Conservation (phyloP, 1,284 basidiomycete species). For the Cryptococcus depauperatus region DNA sequence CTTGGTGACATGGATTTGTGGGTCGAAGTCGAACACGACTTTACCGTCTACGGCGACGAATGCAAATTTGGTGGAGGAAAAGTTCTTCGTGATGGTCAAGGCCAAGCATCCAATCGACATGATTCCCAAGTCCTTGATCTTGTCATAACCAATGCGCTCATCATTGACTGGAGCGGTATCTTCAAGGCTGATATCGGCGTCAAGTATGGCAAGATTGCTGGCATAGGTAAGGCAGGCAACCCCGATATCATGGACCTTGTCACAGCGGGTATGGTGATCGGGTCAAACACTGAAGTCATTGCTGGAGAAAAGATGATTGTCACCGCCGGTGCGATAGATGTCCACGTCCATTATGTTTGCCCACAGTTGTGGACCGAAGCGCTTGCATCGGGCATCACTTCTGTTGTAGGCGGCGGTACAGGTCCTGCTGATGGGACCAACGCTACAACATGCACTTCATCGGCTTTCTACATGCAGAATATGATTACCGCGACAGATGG, state of each 20-base stretch:
- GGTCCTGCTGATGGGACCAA: constrained; percentile 84
- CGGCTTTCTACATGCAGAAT: constrained; percentile 72
- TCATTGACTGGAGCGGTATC: constrained; percentile 92
- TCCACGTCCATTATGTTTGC: constrained; percentile 88
- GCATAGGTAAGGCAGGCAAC: constrained; percentile 95
- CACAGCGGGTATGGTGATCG: constrained; percentile 65
- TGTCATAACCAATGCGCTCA: constrained; percentile 88
- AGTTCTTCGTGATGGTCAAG: constrained; percentile 92
- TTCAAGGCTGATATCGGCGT: constrained; percentile 99
- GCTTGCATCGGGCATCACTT: constrained; percentile 60
- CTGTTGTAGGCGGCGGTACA: constrained; percentile 85
- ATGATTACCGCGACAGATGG: constrained; percentile 86
- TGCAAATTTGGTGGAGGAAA: constrained; percentile 97
- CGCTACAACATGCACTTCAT: constrained; percentile 92
- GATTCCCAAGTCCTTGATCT: constrained; percentile 71
- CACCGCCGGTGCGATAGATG: constrained; percentile 89
- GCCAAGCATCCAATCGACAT: constrained; percentile 71
- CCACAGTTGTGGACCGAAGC: constrained; percentile 69
- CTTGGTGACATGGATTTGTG: constrained; percentile 86
- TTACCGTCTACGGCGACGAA: constrained; percentile 68
- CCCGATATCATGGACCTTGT: constrained; percentile 87
- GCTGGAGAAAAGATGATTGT: constrained; percentile 90
- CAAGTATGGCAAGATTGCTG: constrained; percentile 71
- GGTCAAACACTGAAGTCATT: constrained; percentile 85
- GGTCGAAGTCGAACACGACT: constrained; percentile 86